These are phyloP conservation scores for Lachancea cidri DNA, from an alignment of 805 yeast genomes.

Conservation along the genomic window DNA sequence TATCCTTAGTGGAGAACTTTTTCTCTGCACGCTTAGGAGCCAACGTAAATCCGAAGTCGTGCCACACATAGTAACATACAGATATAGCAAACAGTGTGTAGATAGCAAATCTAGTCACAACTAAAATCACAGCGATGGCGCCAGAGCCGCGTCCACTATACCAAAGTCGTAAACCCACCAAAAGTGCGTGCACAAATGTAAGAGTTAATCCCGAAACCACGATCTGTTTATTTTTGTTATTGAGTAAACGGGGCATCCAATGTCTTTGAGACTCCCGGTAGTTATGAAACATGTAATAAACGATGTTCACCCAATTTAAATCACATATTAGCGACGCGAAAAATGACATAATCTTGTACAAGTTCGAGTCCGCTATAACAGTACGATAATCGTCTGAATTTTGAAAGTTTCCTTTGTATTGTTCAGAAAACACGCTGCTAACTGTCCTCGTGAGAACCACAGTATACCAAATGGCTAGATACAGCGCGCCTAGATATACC, in stretches of 20 bases:
- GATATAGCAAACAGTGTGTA: slow-evolving; percentile 16
- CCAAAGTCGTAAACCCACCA: slow-evolving; percentile 12
- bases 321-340: slow-evolving; percentile 14
- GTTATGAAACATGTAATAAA: slow-evolving; percentile 25
- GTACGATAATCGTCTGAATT: slow-evolving; percentile 40
- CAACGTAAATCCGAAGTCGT: slow-evolving; percentile 23
- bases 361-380: slow-evolving; percentile 13
- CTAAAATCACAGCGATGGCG: slow-evolving; percentile 3
- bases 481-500: slow-evolving; percentile 52
- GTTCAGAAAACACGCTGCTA: slow-evolving; percentile 37
- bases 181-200: slow-evolving; percentile 11
- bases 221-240: slow-evolving; percentile 18
- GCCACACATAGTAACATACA: slow-evolving; percentile 19
- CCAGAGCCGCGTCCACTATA: not conserved
- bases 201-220: slow-evolving; percentile 13
- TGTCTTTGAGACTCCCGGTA: slow-evolving; percentile 9
- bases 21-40: slow-evolving; percentile 15
- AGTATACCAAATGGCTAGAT: slow-evolving; percentile 51
- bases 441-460: slow-evolving; percentile 45
- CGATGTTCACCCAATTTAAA: slow-evolving; percentile 28
- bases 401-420: slow-evolving; percentile 49
- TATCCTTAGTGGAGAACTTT: slow-evolving; percentile 1
- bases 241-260: slow-evolving; percentile 17
- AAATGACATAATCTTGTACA: slow-evolving; percentile 15
- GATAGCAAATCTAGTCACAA: slow-evolving; percentile 10